Conservation (phyloP, 805 yeast genomes). For the Barnettozyma populi region DNA sequence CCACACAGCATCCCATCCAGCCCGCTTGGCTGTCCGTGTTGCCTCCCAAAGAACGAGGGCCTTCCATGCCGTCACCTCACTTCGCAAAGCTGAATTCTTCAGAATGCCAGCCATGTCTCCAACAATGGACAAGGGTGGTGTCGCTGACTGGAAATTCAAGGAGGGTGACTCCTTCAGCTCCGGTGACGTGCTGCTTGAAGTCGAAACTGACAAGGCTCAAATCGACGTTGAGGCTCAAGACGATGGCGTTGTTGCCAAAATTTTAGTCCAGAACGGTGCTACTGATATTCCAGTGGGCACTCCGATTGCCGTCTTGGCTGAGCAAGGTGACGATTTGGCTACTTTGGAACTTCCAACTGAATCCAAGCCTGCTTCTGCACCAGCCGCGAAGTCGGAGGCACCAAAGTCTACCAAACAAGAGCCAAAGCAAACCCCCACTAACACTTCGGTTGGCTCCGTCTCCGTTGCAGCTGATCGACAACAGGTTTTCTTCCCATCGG, state of each 20-base stretch:
- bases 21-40: background rate
- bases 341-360: slow-evolving; percentile 50
- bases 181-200: slow-evolving; percentile 79
- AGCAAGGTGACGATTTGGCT: slow-evolving; percentile 75
- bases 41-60: slow-evolving; percentile 5
- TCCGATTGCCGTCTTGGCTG: slow-evolving; percentile 87
- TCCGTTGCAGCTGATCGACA: slow-evolving; percentile 50
- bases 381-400: background rate
- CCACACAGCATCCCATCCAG: background rate
- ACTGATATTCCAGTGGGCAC: slow-evolving; percentile 79
- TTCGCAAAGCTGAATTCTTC: slow-evolving; percentile 40
- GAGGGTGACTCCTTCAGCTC: slow-evolving; percentile 67
- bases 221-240: slow-evolving; percentile 87
- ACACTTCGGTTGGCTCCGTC: slow-evolving; percentile 10
- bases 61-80: slow-evolving; percentile 22
- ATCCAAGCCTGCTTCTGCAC: background rate
- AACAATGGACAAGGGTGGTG: slow-evolving; percentile 94
- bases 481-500: slow-evolving; percentile 77
- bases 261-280: slow-evolving; percentile 63
- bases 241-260: slow-evolving; percentile 84
- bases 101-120: slow-evolving; percentile 99
- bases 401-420: background rate
- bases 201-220: slow-evolving; percentile 83
- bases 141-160: slow-evolving; percentile 83
- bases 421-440: slow-evolving; percentile 8